phyloP scores from a whole-genome alignment of 176 grass and related monocot species.

The Elymus sibiricus region DNA sequence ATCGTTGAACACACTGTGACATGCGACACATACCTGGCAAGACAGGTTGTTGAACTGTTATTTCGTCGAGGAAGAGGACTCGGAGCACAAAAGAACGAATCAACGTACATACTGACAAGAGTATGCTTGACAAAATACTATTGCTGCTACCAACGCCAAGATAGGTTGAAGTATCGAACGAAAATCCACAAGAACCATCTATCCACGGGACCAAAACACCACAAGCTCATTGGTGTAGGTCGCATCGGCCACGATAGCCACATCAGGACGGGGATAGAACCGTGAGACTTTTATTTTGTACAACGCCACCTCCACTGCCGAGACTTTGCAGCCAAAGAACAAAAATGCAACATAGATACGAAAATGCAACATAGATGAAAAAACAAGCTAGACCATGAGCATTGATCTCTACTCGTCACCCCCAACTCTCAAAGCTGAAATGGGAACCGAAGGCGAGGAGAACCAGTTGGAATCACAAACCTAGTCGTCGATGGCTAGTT shows the following conservation, averaged over 20 bases:
- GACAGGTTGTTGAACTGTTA: neutral
- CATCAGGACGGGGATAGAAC: neutral
- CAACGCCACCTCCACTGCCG: neutral
- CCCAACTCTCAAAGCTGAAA: neutral
- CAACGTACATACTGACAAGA: fast-evolving
- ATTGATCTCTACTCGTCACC: neutral
- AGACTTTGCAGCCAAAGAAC: neutral
- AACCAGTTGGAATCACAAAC: neutral
- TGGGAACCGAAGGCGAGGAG: neutral
- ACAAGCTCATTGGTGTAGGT: neutral
- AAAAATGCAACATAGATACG: neutral
- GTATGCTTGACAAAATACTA: neutral
- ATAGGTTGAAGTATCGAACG: neutral
- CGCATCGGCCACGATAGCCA: fast-evolving
- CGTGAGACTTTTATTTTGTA: neutral
- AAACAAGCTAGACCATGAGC: neutral
- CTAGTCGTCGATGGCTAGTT: neutral
- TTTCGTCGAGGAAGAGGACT: neutral
- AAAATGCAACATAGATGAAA: neutral
- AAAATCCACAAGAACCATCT: neutral
- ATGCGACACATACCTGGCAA: neutral
- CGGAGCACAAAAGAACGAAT: neutral
- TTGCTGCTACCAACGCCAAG: neutral
- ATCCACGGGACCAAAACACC: neutral
- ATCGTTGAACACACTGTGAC: neutral